Evolutionary conservation across 768 basidiomycete genomes (phyloP).

Genomic region (Macrocybe gigantea): DNA sequence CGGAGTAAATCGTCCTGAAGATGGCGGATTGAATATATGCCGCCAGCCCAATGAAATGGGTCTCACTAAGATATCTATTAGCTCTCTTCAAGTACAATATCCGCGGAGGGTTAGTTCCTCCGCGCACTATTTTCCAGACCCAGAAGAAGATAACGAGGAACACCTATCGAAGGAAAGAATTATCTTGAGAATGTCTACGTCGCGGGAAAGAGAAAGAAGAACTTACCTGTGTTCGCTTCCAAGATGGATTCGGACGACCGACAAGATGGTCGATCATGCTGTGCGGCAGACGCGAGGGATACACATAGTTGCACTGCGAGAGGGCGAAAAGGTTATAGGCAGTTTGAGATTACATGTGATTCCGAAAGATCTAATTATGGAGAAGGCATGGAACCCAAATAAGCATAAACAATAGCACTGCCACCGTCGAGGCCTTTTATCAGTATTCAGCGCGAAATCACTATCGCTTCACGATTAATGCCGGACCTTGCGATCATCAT

Average conservation of each 20-base stretch:
- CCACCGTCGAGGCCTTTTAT: no score
- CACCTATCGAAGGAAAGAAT: slow-evolving; percentile 44
- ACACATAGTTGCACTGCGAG: slow-evolving; percentile 2
- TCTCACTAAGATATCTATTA: slow-evolving; percentile 59
- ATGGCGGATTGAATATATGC: slow-evolving; percentile 1
- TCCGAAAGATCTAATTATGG: no score
- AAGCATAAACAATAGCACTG: no score
- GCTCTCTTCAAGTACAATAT: slow-evolving; percentile 55
- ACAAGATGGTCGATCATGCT: slow-evolving; percentile 91
- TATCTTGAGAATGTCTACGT: neutral
- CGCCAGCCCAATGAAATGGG: neutral
- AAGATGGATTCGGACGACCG: slow-evolving; percentile 83
- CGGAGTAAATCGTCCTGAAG: slow-evolving; percentile 79
- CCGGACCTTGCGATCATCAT: no score
- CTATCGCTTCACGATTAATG: no score
- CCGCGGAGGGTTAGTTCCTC: slow-evolving; percentile 58
- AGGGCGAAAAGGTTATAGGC: neutral
- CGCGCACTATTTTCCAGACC: slow-evolving; percentile 72
- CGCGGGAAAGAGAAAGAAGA: neutral
- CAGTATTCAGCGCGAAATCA: no score
- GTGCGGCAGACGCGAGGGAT: slow-evolving; percentile 2
- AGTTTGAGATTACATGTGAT: neutral
- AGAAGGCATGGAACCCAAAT: no score
- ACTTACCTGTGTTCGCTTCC: slow-evolving; percentile 79
- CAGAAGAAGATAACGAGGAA: slow-evolving; percentile 90